These are phyloP conservation scores for Trichophyton simii DNA, from an alignment of 2,329 filamentous ascomycete genomes.

Conservation along the genomic window DNA sequence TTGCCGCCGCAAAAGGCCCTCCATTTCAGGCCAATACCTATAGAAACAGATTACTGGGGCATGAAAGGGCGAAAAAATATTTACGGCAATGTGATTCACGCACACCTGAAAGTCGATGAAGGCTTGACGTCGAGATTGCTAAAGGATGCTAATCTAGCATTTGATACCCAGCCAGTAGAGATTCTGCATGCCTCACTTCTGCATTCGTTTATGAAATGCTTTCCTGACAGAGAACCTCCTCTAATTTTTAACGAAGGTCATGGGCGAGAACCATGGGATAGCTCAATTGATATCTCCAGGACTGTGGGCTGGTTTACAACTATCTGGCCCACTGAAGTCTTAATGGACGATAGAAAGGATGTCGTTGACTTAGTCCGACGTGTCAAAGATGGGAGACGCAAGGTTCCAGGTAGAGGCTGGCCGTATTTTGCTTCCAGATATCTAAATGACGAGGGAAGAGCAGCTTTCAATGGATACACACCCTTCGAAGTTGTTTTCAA, in stretches of 20 bases:
- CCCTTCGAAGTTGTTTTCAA: slow-evolving; percentile 35
- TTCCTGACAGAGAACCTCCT: slow-evolving; percentile 29
- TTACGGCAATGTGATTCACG: not conserved
- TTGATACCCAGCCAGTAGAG: slow-evolving; percentile 27
- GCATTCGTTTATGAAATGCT: slow-evolving; percentile 34
- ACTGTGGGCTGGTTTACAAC: slow-evolving; percentile 43
- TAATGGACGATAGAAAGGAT: slow-evolving; percentile 17
- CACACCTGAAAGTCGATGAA: not conserved
- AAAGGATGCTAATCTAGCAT: slow-evolving; percentile 22
- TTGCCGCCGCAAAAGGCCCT: slow-evolving; percentile 2
- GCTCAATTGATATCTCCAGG: slow-evolving; percentile 36
- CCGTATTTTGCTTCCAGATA: slow-evolving; percentile 27
- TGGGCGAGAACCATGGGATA: slow-evolving; percentile 36
- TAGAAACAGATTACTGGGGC: slow-evolving; percentile 7
- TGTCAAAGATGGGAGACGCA: slow-evolving; percentile 29
- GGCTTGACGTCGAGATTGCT: slow-evolving; percentile 16
- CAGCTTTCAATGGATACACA: slow-evolving; percentile 25
- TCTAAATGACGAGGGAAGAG: slow-evolving; percentile 20
- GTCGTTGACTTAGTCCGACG: slow-evolving; percentile 23
- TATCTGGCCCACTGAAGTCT: slow-evolving; percentile 33
- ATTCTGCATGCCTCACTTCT: slow-evolving; percentile 28
- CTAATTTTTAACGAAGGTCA: slow-evolving; percentile 40
- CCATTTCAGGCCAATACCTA: not conserved
- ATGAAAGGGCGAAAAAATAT: not conserved
- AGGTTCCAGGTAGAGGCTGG: slow-evolving; percentile 27